Percentiles rank a stretch among this genome's conserved stretches.
These are phyloP conservation scores for Saraca asoca DNA, from an alignment of 331 rosid species.

Conservation along the genomic window DNA sequence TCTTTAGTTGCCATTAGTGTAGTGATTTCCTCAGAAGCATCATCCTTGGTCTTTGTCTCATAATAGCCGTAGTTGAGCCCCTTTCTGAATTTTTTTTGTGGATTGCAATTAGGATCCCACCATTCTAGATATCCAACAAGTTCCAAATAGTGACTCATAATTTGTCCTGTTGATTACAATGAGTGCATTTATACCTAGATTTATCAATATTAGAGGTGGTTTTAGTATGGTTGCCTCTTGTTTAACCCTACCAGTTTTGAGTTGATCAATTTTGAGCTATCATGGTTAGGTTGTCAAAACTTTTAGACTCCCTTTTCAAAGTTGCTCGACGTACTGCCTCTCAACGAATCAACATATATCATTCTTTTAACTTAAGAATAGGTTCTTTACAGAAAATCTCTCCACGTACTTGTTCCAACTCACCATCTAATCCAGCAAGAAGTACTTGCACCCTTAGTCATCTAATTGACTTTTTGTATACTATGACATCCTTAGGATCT, in stretches of 20 bases:
- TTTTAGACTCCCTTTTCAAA: background rate
- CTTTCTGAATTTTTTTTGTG: background rate
- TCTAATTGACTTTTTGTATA: background rate
- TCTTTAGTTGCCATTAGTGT: background rate
- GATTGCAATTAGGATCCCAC: constrained; percentile 29
- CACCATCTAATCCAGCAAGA: background rate
- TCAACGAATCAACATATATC: background rate
- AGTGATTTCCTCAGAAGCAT: background rate
- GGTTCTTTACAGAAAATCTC: constrained; percentile 1
- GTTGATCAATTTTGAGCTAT: background rate
- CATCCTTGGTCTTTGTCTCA: background rate
- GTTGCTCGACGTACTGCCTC: background rate
- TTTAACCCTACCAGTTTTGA: no score
- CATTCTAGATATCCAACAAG: constrained; percentile 27
- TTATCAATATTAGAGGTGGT: background rate
- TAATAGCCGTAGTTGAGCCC: background rate
- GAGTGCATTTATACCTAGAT: background rate
- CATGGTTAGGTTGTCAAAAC: constrained; percentile 4
- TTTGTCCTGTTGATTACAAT: constrained; percentile 17
- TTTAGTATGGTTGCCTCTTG: no score
- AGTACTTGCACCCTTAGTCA: background rate
- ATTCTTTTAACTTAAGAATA: background rate
- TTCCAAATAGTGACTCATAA: constrained; percentile 8
- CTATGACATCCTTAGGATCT: background rate
- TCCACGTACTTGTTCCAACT: background rate